Evolutionary conservation across 2,329 filamentous ascomycete genomes (phyloP), one percentile per base, ranked within the genome.

Genomic region (Claviceps purpurea): DNA sequence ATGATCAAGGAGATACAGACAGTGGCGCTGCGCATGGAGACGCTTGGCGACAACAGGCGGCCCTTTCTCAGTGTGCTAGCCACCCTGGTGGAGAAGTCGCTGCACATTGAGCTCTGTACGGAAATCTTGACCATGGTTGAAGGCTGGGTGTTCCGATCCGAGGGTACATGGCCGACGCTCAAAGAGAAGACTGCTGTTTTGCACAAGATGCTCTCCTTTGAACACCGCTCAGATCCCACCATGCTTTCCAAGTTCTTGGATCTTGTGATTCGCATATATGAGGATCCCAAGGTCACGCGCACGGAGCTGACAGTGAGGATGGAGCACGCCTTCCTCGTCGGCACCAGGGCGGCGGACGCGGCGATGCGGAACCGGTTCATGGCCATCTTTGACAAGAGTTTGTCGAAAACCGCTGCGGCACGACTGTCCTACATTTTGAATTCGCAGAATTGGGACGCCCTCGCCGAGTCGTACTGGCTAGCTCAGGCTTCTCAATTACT

Each of bases 151-250:
- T 98, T 99, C 73, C 81, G 89, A 58, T 93, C 89, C 0, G 90
- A 89, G 54, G 93, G 95, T 57, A 93, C 89, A 2, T 96, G 93
- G 77, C 93, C 93, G 0, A 98, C 93, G 0, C 76, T 98, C 1
- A 99, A 99, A 67, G 94, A 98, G 69, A 98, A 98, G 73, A 97
- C 91, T 0, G 94, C 94, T 1, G 93, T 99, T 1, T 72, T 99
- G n/a, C 90, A 95, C 61, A 99, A 98, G 71, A 99, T 99, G 93
- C 73, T 97, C 16, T 84, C 90, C 0, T 98, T 98, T 59, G 93
- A 99, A 68, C 82, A 87, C 53, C 80, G 93, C 41, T 71, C 78
- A 30, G 91, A 97, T 63, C 80, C 84, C 37, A 89, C 85, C 0
- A 84, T 98, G 71, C 75, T 98, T 53, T 89, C 85, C 59, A 91